These are phyloP conservation scores for Fusarium acutatum DNA, from an alignment of 2,329 filamentous ascomycete species.

Conservation along the genomic window DNA sequence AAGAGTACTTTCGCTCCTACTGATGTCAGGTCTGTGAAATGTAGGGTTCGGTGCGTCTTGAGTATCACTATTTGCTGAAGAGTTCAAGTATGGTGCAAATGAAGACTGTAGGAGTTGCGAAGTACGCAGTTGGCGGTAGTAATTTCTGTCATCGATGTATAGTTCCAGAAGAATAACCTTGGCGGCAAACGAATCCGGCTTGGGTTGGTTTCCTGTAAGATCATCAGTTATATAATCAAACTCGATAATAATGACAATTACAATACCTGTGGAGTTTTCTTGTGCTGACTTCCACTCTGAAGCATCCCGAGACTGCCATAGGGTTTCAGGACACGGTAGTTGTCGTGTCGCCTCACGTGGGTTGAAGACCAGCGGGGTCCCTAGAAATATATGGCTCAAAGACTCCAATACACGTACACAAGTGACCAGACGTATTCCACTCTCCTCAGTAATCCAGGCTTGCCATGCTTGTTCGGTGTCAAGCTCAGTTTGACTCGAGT, in stretches of 20 bases:
- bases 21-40: rapidly evolving
- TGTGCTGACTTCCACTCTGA: not conserved
- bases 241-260: rapidly evolving
- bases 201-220: rapidly evolving
- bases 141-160: not conserved
- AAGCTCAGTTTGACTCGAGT: rapidly evolving
- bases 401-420: not conserved
- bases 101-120: not conserved
- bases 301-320: not conserved
- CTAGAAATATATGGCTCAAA: not conserved
- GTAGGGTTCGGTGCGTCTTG: rapidly evolving
- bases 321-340: not conserved
- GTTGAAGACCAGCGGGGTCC: not conserved
- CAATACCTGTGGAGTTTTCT: not conserved
- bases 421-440: not conserved
- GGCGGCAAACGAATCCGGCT: not conserved
- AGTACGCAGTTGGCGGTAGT: not conserved
- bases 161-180: not conserved
- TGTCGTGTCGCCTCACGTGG: not conserved
- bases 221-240: rapidly evolving
- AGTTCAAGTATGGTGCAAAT: rapidly evolving
- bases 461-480: not conserved
- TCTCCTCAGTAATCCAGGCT: rapidly evolving
- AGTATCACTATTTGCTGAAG: rapidly evolving
- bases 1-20: not conserved